phyloP scores from a whole-genome alignment of 768 basidiomycete species.

The Rickenella mellea region DNA sequence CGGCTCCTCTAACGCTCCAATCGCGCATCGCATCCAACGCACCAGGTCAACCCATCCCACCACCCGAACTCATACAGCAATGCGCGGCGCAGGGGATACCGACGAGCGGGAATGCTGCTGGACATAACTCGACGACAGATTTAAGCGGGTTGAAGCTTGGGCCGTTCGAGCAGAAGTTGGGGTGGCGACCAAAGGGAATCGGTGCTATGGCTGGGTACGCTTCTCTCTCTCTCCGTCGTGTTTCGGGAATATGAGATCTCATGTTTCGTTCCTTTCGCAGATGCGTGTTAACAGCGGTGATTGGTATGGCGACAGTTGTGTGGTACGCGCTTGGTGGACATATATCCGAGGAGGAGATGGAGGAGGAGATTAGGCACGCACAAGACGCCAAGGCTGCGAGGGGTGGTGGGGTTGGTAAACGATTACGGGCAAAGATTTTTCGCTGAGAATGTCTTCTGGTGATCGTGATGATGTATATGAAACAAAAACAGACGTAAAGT shows the following conservation, averaged over 20 bases:
- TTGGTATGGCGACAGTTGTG: conserved; percentile 74
- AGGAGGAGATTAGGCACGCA: conserved; percentile 50
- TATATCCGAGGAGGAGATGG: conserved; percentile 74
- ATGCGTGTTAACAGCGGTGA: conserved; percentile 71
- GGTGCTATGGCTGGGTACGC: conserved; percentile 65
- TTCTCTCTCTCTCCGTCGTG: conserved; percentile 1
- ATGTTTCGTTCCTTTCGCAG: conserved; percentile 28
- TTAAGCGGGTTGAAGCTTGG: conserved; percentile 54
- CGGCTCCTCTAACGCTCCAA: conserved; percentile 69
- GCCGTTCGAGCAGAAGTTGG: conserved; percentile 63
- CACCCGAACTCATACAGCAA: conserved; percentile 55
- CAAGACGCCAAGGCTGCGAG: conserved; percentile 49
- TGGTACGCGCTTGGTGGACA: conserved; percentile 82
- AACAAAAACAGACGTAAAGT: no score
- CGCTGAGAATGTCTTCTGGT: no score
- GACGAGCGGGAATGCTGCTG: conserved; percentile 80
- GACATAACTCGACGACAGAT: conserved; percentile 59
- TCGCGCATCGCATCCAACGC: conserved; percentile 19
- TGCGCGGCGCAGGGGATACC: conserved; percentile 55
- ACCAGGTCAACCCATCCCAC: conserved; percentile 35
- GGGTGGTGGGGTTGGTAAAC: no score
- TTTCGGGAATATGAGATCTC: background rate
- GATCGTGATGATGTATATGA: no score
- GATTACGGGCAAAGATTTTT: no score
- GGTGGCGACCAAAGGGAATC: conserved; percentile 68